Conservation (phyloP, 108 stramenopile genomes). For the Skeletonema costatum region DNA sequence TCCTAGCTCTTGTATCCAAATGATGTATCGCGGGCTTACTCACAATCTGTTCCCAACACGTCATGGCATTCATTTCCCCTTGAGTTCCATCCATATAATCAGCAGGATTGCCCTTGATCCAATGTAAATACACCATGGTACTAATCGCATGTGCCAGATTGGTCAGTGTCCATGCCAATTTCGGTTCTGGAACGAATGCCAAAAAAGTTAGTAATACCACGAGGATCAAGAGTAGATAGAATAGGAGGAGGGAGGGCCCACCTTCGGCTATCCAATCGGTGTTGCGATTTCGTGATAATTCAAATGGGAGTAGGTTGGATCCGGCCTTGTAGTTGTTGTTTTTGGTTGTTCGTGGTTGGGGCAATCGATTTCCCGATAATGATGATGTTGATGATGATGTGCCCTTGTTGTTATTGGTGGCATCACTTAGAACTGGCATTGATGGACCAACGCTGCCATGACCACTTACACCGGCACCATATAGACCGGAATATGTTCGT, state of each 20-base stretch:
- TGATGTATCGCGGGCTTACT: constrained; percentile 32
- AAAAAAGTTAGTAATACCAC: constrained; percentile 60
- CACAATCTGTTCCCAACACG: constrained; percentile 86
- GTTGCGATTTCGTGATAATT: constrained; percentile 69
- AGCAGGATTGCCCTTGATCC: constrained; percentile 84
- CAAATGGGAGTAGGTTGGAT: constrained; percentile 75
- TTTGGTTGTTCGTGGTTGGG: background rate
- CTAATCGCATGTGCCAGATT: constrained; percentile 65
- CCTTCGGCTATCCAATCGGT: constrained; percentile 56
- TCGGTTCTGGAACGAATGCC: constrained; percentile 52
- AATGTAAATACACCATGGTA: constrained; percentile 79
- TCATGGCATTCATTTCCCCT: constrained; percentile 86
- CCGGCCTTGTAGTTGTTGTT: background rate
- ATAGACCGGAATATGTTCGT: constrained; percentile 77
- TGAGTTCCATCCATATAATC: constrained; percentile 77
- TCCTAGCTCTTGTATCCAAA: constrained; percentile 16
- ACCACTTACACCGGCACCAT: constrained; percentile 50
- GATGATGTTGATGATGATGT: background rate
- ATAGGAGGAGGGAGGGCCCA: constrained; percentile 55
- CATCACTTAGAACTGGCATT: constrained; percentile 12
- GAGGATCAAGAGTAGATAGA: constrained; percentile 64
- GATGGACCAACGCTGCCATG: constrained; percentile 15
- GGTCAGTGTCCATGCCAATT: constrained; percentile 68
- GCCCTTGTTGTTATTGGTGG: background rate
- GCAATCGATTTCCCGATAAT: background rate